Evolutionary conservation across 2,329 filamentous ascomycete species (phyloP).

Genomic region (Diaporthe caulivora): DNA sequence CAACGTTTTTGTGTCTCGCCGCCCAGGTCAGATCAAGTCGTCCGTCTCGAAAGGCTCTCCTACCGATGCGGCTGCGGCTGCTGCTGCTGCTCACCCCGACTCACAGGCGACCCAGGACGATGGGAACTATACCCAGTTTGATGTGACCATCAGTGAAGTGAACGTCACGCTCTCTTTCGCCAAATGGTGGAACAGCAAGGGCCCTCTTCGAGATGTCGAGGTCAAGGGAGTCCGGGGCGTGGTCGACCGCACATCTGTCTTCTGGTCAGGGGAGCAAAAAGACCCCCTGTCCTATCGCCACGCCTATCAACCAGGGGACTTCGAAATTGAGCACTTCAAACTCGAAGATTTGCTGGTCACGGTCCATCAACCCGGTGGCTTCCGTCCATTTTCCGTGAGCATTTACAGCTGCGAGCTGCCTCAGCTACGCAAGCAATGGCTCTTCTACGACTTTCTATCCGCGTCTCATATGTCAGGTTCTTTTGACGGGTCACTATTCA

Average conservation of each 20-base stretch:
- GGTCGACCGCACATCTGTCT: conserved; percentile 87
- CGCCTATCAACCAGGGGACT: conserved; percentile 90
- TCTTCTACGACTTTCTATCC: conserved; percentile 97
- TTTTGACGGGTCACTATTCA: conserved; percentile 95
- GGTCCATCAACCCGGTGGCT: conserved; percentile 88
- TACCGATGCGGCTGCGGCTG: conserved; percentile 84
- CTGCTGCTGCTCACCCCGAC: conserved; percentile 66
- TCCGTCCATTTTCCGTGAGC: conserved; percentile 95
- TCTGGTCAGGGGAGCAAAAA: conserved; percentile 74
- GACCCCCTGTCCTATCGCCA: conserved; percentile 92
- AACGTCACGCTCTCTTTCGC: conserved; percentile 96
- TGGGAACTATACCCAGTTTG: conserved; percentile 97
- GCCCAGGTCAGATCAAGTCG: conserved; percentile 84
- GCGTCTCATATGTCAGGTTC: conserved; percentile 97
- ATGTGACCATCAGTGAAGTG: conserved; percentile 92
- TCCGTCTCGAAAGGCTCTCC: conserved; percentile 95
- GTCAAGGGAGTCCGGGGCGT: conserved; percentile 94
- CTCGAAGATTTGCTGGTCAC: conserved; percentile 94
- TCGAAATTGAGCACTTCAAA: conserved; percentile 97
- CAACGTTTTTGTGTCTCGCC: conserved; percentile 94
- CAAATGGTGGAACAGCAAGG: conserved; percentile 99
- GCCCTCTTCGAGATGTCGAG: conserved; percentile 90
- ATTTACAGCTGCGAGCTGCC: conserved; percentile 97
- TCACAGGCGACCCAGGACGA: conserved; percentile 75
- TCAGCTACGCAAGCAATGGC: conserved; percentile 92